These are phyloP conservation scores for Tarenaya hassleriana DNA, from an alignment of 345 rosid genomes.

Conservation along the genomic window DNA sequence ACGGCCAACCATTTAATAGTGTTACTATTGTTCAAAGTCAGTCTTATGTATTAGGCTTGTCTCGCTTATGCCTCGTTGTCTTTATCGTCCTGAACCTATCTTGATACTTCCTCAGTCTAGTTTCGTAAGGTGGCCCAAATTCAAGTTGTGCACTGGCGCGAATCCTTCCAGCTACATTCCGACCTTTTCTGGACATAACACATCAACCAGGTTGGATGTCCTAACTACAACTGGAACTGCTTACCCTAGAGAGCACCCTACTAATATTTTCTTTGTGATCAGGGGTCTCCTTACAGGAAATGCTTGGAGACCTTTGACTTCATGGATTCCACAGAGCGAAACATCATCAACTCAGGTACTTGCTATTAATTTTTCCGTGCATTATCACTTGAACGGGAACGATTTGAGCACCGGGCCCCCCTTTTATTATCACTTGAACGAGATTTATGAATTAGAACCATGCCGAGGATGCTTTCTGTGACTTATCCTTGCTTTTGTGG, in stretches of 20 bases:
- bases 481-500: not conserved
- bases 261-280: slow-evolving; percentile 23
- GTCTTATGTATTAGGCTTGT: no score
- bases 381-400: no score
- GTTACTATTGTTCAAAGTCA: no score
- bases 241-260: slow-evolving; percentile 6
- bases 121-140: slow-evolving; percentile 77
- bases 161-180: slow-evolving; percentile 62
- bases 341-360: slow-evolving; percentile 57
- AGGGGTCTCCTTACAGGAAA: slow-evolving; percentile 76
- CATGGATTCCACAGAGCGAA: slow-evolving; percentile 84
- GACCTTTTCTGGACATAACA: slow-evolving; percentile 51
- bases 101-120: slow-evolving; percentile 47
- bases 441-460: not conserved
- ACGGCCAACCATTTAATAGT: no score
- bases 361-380: not conserved
- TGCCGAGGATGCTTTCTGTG: not conserved
- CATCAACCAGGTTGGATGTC: slow-evolving; percentile 48
- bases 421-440: no score
- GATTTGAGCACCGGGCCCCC: no score
- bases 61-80: not conserved
- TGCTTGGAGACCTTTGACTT: slow-evolving; percentile 74
- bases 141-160: slow-evolving; percentile 86
- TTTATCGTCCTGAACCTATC: slow-evolving; percentile 4
- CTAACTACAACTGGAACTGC: slow-evolving; percentile 4